phyloP scores from a whole-genome alignment of 352 stramenopile genomes.

The Globisporangium okanoganense region DNA sequence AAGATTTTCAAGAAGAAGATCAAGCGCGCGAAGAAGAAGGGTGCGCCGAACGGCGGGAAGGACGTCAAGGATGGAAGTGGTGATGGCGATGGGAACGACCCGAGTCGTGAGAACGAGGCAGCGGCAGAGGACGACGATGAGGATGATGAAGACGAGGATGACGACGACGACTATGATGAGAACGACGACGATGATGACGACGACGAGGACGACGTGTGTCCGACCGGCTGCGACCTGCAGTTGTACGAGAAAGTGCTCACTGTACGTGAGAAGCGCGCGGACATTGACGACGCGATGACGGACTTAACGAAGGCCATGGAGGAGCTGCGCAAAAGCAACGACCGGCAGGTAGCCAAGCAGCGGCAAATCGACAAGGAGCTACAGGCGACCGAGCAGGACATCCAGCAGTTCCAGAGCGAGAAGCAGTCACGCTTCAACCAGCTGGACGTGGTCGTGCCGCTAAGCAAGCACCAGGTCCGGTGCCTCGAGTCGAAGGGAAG shows the following conservation, averaged over 20 bases:
- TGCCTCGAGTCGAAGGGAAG: constrained; percentile 35
- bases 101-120: constrained; percentile 54
- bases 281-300: constrained; percentile 87
- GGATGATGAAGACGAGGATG: constrained; percentile 68
- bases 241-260: constrained; percentile 93
- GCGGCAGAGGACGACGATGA: constrained; percentile 66
- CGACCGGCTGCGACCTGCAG: constrained; percentile 80
- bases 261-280: constrained; percentile 87
- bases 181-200: constrained; percentile 91
- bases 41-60: constrained; percentile 16
- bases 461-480: constrained; percentile 72
- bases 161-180: constrained; percentile 76
- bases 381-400: constrained; percentile 81
- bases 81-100: constrained; percentile 25
- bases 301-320: constrained; percentile 87
- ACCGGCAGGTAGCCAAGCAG: constrained; percentile 81
- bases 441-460: constrained; percentile 74
- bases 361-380: constrained; percentile 92
- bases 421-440: constrained; percentile 92
- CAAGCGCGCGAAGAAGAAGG: constrained; percentile 87
- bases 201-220: constrained; percentile 90
- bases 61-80: constrained; percentile 31
- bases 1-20: constrained; percentile 93
- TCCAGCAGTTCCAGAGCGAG: constrained; percentile 91
- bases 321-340: constrained; percentile 84